Evolutionary conservation across 108 stramenopile genomes (phyloP).

Genomic region (Skeletonema costatum): DNA sequence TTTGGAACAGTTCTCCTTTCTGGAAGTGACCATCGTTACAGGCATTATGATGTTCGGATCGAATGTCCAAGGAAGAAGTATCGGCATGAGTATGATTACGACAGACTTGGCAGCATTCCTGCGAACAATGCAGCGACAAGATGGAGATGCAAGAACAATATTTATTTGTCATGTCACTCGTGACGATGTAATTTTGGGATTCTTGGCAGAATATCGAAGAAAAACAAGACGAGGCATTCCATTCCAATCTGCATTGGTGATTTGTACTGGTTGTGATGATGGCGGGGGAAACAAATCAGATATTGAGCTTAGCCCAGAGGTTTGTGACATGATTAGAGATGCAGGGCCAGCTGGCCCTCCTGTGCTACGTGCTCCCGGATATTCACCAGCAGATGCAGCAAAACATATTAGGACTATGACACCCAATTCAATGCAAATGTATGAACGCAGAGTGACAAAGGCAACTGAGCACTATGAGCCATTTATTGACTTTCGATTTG

Average conservation of each 20-base stretch:
- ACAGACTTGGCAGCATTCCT: conserved; percentile 84
- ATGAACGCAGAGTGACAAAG: conserved; percentile 61
- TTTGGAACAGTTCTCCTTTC: conserved; percentile 71
- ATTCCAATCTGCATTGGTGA: conserved; percentile 70
- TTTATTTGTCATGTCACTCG: conserved; percentile 88
- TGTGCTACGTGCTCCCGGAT: conserved; percentile 55
- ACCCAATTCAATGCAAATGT: conserved; percentile 82
- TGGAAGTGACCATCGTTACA: conserved; percentile 70
- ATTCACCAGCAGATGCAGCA: conserved; percentile 64
- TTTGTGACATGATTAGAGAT: conserved; percentile 58
- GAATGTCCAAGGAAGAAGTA: conserved; percentile 49
- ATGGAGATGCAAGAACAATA: conserved; percentile 61
- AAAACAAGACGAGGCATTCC: conserved; percentile 30
- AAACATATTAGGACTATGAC: conserved; percentile 75
- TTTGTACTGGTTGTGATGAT: conserved; percentile 71
- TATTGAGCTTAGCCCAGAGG: conserved; percentile 49
- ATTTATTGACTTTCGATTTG: conserved; percentile 88
- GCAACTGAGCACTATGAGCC: conserved; percentile 88
- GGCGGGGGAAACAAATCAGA: conserved; percentile 36
- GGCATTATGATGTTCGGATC: conserved; percentile 73
- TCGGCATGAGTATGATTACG: conserved; percentile 81
- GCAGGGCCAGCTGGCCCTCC: conserved; percentile 42
- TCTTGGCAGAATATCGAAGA: conserved; percentile 75
- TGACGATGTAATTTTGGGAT: conserved; percentile 88
- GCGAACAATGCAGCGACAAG: conserved; percentile 68